Percentiles rank a stretch among this genome's conserved stretches.
Conservation (phyloP, 129 eudicot species). For the Sambucus nigra region DNA sequence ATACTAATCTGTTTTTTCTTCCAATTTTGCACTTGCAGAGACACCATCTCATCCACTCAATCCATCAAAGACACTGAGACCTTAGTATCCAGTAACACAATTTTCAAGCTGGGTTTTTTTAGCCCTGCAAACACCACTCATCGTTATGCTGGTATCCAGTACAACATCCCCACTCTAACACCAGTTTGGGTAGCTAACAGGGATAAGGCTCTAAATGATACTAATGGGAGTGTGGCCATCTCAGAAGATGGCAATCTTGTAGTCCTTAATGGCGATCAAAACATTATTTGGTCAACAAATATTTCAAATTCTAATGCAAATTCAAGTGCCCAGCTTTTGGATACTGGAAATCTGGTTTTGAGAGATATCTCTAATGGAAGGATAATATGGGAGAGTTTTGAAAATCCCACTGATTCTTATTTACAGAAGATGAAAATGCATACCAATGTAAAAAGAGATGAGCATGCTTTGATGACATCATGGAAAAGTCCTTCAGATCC, state of each 20-base stretch:
- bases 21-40: not conserved
- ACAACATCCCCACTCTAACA: not conserved
- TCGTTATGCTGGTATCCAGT: constrained; percentile 32
- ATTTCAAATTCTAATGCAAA: constrained; percentile 1
- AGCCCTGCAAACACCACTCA: constrained; percentile 19
- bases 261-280: constrained; percentile 10
- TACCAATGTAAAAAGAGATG: not conserved
- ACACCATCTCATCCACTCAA: constrained; percentile 5
- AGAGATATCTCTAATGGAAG: constrained; percentile 16
- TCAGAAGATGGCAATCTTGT: constrained; percentile 30
- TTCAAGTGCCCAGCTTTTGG: constrained; percentile 14
- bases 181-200: constrained; percentile 41
- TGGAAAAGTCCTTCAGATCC: constrained; percentile 35
- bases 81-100: constrained; percentile 15
- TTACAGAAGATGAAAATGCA: constrained; percentile 15
- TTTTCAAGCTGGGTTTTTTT: constrained; percentile 29
- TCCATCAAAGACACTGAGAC: constrained; percentile 19
- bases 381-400: constrained; percentile 20
- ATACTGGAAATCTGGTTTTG: constrained; percentile 29
- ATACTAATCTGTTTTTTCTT: not conserved
- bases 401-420: constrained; percentile 12
- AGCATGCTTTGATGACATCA: constrained; percentile 2
- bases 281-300: constrained; percentile 31
- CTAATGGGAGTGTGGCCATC: constrained; percentile 19
- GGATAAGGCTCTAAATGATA: constrained; percentile 25